These are phyloP conservation scores for Cryptococcus floricola DNA, from an alignment of 1,284 basidiomycete species.

Conservation along the genomic window DNA sequence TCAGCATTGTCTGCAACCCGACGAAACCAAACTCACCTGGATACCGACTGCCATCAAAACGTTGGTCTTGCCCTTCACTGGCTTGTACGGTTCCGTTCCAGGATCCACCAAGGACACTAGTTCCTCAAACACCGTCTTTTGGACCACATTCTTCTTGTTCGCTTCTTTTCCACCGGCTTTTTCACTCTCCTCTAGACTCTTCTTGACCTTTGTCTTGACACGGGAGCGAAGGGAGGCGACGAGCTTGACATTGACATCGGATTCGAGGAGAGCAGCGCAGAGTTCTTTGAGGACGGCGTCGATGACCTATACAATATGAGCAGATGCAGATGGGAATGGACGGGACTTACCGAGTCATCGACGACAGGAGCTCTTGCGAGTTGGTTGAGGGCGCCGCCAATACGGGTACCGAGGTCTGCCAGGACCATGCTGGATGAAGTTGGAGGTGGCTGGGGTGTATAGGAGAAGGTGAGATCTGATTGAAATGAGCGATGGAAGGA, in stretches of 20 bases:
- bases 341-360: conserved; percentile 70
- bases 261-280: conserved; percentile 86
- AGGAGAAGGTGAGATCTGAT: neutral
- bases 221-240: conserved; percentile 82
- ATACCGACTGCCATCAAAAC: conserved; percentile 98
- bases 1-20: neutral
- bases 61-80: conserved; percentile 89
- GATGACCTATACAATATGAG: conserved; percentile 63
- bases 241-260: conserved; percentile 97
- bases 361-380: conserved; percentile 79
- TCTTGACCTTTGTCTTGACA: conserved; percentile 70
- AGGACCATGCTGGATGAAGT: conserved; percentile 69
- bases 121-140: conserved; percentile 97
- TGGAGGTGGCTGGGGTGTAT: neutral
- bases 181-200: conserved; percentile 57
- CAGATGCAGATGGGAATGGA: neutral
- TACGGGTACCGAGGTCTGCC: conserved; percentile 87
- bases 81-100: conserved; percentile 89
- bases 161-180: conserved; percentile 74
- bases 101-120: conserved; percentile 93
- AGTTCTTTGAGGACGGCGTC: conserved; percentile 94
- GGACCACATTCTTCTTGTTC: conserved; percentile 79
- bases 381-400: conserved; percentile 89
- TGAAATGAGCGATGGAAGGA: no score
- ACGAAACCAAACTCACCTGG: conserved; percentile 57